phyloP scores from a whole-genome alignment of 805 yeast species.

The Saturnispora zaruensis region DNA sequence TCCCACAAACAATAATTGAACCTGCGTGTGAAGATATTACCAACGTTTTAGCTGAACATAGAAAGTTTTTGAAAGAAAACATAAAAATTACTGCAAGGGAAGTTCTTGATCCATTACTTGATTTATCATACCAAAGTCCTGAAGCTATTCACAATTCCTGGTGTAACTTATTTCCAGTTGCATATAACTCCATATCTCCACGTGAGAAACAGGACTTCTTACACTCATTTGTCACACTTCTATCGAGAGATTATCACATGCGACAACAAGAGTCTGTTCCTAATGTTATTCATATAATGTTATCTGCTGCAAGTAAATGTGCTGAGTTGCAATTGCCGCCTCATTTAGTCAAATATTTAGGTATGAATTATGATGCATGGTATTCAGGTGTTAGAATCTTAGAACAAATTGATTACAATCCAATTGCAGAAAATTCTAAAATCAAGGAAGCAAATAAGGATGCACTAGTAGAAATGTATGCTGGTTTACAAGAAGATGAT shows the following conservation, averaged over 20 bases:
- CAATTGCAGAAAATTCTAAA: slow-evolving; percentile 51
- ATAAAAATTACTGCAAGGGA: slow-evolving; percentile 44
- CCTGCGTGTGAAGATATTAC: slow-evolving; percentile 12
- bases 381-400: slow-evolving; percentile 77
- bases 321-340: slow-evolving; percentile 81
- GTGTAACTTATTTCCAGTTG: slow-evolving; percentile 75
- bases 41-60: slow-evolving; percentile 19
- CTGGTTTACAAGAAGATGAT: slow-evolving; percentile 85
- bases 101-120: slow-evolving; percentile 63
- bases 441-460: slow-evolving; percentile 82
- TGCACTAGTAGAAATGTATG: slow-evolving; percentile 82
- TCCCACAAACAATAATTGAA: slow-evolving; percentile 15
- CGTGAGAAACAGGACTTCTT: slow-evolving; percentile 79
- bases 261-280: slow-evolving; percentile 82
- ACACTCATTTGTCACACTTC: slow-evolving; percentile 65
- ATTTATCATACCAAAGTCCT: slow-evolving; percentile 73
- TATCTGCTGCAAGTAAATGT: slow-evolving; percentile 76
- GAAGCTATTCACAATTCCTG: slow-evolving; percentile 76
- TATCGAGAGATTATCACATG: slow-evolving; percentile 89
- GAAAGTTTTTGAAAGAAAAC: slow-evolving; percentile 17
- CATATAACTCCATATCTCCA: slow-evolving; percentile 63
- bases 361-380: slow-evolving; percentile 85
- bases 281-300: slow-evolving; percentile 74
- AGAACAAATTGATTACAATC: slow-evolving; percentile 50
- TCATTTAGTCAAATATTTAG: slow-evolving; percentile 81